Percentiles rank a stretch among this genome's conserved stretches.
Evolutionary conservation across 2,329 filamentous ascomycete genomes (phyloP).

Genomic region (Daldinia sp.): DNA sequence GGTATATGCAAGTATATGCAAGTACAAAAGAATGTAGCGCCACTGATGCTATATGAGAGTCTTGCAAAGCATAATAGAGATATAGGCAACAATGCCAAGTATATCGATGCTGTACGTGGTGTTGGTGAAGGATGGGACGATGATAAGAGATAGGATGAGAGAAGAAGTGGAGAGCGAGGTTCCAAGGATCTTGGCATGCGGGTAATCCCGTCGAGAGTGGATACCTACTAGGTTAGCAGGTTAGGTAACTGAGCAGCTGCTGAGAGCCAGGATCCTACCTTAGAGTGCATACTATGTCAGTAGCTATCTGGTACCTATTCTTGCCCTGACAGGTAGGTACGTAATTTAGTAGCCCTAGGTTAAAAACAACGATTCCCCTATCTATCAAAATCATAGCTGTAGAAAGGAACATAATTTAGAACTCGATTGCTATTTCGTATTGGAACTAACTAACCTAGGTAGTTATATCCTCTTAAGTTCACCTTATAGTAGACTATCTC

Average conservation of each 20-base stretch:
- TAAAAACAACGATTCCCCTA: no score
- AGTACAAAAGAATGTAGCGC: neutral
- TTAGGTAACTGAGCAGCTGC: neutral
- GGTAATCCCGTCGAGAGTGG: neutral
- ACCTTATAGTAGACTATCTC: neutral
- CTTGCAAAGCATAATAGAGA: neutral
- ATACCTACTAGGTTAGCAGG: neutral
- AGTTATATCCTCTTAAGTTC: no score
- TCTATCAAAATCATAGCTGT: neutral
- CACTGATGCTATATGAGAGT: neutral
- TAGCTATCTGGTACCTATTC: no score
- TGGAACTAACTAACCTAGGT: no score
- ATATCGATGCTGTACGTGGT: constrained; percentile 2
- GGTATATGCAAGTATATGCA: neutral
- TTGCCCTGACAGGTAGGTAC: no score
- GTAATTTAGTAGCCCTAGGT: no score
- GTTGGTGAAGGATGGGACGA: neutral
- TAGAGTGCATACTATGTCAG: no score
- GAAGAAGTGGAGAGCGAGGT: neutral
- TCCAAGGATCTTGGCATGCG: constrained; percentile 5
- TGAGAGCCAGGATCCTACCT: neutral
- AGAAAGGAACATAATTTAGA: neutral
- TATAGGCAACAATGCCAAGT: neutral
- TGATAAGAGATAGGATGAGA: neutral
- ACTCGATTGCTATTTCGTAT: neutral